phyloP scores from a whole-genome alignment of 441 rosid species.

The Gossypium lobatum region DNA sequence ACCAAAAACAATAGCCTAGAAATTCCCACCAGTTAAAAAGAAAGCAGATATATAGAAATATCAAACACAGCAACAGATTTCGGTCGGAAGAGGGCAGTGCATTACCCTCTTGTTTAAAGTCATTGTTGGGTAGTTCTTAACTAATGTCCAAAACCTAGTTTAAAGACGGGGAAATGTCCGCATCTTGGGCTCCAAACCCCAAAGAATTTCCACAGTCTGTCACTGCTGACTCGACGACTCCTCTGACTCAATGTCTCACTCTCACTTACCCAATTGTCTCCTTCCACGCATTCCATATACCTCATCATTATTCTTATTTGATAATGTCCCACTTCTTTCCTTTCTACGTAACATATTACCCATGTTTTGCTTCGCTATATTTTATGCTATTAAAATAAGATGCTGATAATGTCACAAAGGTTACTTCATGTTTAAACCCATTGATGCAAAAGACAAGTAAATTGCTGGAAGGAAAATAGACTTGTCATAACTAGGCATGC shows the following conservation, averaged over 20 bases:
- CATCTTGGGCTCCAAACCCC: conserved; percentile 22
- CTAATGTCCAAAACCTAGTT: not conserved
- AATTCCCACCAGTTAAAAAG: not conserved
- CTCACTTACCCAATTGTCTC: not conserved
- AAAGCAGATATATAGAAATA: not conserved
- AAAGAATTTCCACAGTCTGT: not conserved
- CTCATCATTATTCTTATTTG: not conserved
- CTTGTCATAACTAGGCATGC: conserved; percentile 40
- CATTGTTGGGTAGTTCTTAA: not conserved
- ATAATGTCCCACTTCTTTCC: not conserved
- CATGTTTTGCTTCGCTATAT: not conserved
- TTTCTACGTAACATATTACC: no score
- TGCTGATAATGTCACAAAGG: no score
- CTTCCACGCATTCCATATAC: not conserved
- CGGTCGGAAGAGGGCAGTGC: conserved; percentile 10
- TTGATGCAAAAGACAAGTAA: no score
- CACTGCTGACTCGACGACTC: not conserved
- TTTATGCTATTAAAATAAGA: no score
- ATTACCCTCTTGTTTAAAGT: not conserved
- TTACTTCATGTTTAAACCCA: no score
- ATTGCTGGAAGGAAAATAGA: conserved; percentile 25
- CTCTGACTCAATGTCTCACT: not conserved
- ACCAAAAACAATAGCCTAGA: not conserved
- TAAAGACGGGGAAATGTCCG: conserved; percentile 4
- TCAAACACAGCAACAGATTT: conserved; percentile 4